phyloP scores from a whole-genome alignment of 2,329 filamentous ascomycete genomes.

The Calcarisporium arbuscula region DNA sequence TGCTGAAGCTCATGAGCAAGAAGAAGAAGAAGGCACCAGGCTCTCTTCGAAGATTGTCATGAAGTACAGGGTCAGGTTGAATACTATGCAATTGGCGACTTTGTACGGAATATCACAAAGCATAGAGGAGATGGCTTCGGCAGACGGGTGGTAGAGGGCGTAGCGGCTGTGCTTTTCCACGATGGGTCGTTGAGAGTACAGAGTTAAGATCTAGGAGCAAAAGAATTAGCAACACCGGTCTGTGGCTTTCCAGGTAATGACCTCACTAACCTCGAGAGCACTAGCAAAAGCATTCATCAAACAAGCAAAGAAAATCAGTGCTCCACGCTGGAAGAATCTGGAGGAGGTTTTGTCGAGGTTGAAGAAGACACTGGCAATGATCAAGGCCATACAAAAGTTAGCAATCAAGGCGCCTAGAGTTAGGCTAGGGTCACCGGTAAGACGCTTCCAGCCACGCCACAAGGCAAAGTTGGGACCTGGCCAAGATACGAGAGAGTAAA shows the following conservation, averaged over 20 bases:
- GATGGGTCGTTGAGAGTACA: constrained; percentile 85
- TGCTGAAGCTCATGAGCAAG: constrained; percentile 66
- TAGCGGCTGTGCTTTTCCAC: constrained; percentile 87
- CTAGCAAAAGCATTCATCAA: constrained; percentile 80
- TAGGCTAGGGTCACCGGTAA: constrained; percentile 70
- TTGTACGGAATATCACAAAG: constrained; percentile 78
- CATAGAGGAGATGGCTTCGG: constrained; percentile 85
- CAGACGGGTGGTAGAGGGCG: constrained; percentile 82
- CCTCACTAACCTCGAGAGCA: constrained; percentile 58
- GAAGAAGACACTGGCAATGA: constrained; percentile 77
- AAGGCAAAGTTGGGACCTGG: constrained; percentile 75
- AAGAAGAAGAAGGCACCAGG: constrained; percentile 81
- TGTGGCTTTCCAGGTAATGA: not conserved
- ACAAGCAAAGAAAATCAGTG: constrained; percentile 81
- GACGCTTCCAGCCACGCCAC: constrained; percentile 70
- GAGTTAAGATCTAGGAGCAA: constrained; percentile 60
- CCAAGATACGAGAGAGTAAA: constrained; percentile 73
- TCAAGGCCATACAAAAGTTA: constrained; percentile 70
- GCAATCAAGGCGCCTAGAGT: constrained; percentile 63
- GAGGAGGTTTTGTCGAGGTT: constrained; percentile 58
- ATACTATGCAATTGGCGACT: constrained; percentile 63
- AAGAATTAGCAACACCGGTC: not conserved
- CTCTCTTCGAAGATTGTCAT: constrained; percentile 75
- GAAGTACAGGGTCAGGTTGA: constrained; percentile 81
- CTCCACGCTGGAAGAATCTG: constrained; percentile 74